These are phyloP conservation scores for Microsporum canis DNA, from an alignment of 2,329 filamentous ascomycete genomes.

Conservation along the genomic window DNA sequence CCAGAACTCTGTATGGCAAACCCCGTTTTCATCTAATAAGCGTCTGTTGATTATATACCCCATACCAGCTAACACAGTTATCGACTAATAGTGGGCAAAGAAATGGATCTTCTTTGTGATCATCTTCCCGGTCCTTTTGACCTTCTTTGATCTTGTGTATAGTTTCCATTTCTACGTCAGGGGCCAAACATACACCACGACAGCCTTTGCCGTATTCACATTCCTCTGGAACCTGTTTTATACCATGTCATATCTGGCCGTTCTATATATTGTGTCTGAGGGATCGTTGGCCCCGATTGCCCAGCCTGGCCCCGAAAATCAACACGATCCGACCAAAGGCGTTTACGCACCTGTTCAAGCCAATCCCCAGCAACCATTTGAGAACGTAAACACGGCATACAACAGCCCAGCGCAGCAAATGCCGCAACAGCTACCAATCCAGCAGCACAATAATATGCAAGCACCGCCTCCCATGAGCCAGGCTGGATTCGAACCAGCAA, in stretches of 20 bases:
- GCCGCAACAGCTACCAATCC: background rate
- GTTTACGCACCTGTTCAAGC: background rate
- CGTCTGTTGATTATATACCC: background rate
- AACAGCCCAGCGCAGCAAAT: background rate
- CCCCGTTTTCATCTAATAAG: background rate
- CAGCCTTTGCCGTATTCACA: background rate
- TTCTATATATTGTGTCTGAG: background rate
- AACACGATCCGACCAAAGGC: background rate
- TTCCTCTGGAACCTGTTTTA: background rate
- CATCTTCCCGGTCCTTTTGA: background rate
- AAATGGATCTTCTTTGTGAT: conserved; percentile 1
- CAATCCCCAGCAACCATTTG: background rate
- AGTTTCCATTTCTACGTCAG: background rate
- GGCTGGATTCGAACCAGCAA: background rate
- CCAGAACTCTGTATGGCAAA: background rate
- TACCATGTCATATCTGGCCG: background rate
- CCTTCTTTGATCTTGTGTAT: background rate
- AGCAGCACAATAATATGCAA: background rate
- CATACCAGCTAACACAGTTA: background rate
- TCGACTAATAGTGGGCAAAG: background rate
- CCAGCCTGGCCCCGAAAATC: background rate
- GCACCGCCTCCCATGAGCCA: background rate
- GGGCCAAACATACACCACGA: background rate
- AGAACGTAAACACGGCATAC: background rate
- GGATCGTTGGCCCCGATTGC: background rate